Base-by-base conservation (phyloP, 495 filamentous ascomycete species). In the Oidiodendron maius region DNA sequence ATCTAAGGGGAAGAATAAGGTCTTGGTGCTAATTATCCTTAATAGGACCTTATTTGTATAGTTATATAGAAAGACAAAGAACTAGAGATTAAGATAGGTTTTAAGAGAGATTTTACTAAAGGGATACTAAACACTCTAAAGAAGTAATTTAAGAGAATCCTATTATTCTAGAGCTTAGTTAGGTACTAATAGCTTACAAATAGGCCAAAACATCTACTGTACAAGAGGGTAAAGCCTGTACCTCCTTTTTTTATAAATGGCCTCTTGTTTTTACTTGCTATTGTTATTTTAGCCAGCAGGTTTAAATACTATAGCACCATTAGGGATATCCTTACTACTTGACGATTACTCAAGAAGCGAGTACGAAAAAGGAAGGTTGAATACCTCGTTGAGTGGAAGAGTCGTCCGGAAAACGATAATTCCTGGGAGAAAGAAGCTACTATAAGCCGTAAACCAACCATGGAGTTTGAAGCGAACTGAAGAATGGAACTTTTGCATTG, bases 211-310 rank as follows among this genome's bases (percentile, higher is more conserved):
- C 41, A 44, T 30, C 41, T 18, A 44, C 22, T 44, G 9, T 44
- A 44, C 20, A 18, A 44, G 20, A 44, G 2, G 41, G 3, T 44
- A 16, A 44, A 44, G 22, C 41, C 41, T 18, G 25, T 23, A 18
- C 41, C 41, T 44, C 21, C 50, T 48, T 32, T 52, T 48, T 47
- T 24, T 52, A 32, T 30, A 20, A 52, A 52, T 21, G 21, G 28
- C 24, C 20, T 52, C 43, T 41, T 52, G 43, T 52, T 52, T 48
- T 15, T 52, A 22, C 50, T 52, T 30, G 44, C 50, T 48, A 52
- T 52, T 13, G 20, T 52, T 41, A 38, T 52, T 20, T 46, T 34
- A n/a, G 50, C 50, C 13, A 37, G 44, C 30, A 44, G 30, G 44
- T 52, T 52, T 21, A 47, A 26, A 36, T 23, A 49, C 35, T 52